Base-by-base conservation (phyloP, 768 basidiomycete species). In the Serendipita sp. region DNA sequence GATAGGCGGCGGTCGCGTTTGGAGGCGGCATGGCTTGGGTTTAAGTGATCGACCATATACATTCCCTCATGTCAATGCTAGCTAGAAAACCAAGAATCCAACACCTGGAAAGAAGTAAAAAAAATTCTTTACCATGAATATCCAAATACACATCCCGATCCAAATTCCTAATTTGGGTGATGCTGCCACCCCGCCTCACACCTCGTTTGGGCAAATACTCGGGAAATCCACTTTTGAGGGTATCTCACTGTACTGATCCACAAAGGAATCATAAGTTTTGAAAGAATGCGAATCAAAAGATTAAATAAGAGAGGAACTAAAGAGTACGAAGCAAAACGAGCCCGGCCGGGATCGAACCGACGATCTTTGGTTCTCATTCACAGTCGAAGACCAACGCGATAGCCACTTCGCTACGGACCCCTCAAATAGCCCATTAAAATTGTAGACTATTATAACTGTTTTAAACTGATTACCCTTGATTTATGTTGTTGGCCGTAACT, bases 311-410 rank as follows among this genome's bases (percentile, higher is more conserved):
- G 42, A 42, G 13, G 20, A 11, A 20, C 20, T 20, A 7, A 5
- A 28, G n/a, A 1, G 7, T 28, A 7, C 7, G n/a, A 48, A n/a
- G 5, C 45, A 20, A 48, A 48, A 33, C 53, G 53, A 58, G 53
- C 53, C 53, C 31, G 30, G 22, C 53, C 53, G 53, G 53, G 53
- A 31, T 58, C 53, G 53, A 58, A 58, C 53, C 53, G 53, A 58
- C 22, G 53, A 58, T 31, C 53, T 58, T 58, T 58, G 53, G 53
- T 58, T 58, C 26, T 26, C 53, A 33, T 24, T 4, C 14, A 28
- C 14, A 58, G n/a, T 58, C 53, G 53, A 58, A 58, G 53, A 58
- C 53, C 53, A 58, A 58, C 53, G 53, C 53, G 53, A 31, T 58
- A 58, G 31, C 53, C 31, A 48, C 20, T 58, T 31, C 53, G 53